Percentiles rank a stretch among this genome's conserved stretches.
phyloP scores from a whole-genome alignment of 306 rosid species.

The Malus domestica region ASM211411v1 NC_041790.1:6673001-6673500 shows the following conservation, averaged over 20 bases:
- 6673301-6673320: conserved; percentile 86
- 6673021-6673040: conserved; percentile 29
- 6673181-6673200: conserved; percentile 56
- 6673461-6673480: conserved; percentile 52
- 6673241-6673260: conserved; percentile 11
- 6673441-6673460: conserved; percentile 69
- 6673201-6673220: conserved; percentile 48
- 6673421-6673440: conserved; percentile 36
- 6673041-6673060: conserved; percentile 20
- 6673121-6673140: conserved; percentile 37
- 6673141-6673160: conserved; percentile 59
- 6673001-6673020: conserved; percentile 42
- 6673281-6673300: conserved; percentile 64
- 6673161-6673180: conserved; percentile 82
- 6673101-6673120: conserved; percentile 20
- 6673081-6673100: conserved; percentile 30
- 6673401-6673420: conserved; percentile 7
- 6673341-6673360: background rate
- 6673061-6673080: conserved; percentile 25
- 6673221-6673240: conserved; percentile 37
- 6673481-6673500: conserved; percentile 50
- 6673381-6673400: background rate
- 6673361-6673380: background rate
- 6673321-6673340: conserved; percentile 38
- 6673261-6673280: conserved; percentile 15